Conservation (phyloP, 257 asterid genomes). For the Plantago elongata region DNA sequence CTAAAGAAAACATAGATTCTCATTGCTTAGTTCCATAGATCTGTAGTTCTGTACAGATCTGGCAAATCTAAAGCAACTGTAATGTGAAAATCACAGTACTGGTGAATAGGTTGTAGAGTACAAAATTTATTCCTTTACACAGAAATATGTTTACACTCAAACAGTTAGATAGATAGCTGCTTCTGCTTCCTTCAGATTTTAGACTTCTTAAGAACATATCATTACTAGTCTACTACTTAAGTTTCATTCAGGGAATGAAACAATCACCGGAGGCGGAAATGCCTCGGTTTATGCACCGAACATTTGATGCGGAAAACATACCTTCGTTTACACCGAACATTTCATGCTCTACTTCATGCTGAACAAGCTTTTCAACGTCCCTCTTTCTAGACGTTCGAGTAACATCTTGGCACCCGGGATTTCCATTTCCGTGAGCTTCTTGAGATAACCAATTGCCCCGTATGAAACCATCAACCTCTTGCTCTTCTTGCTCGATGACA, state of each 20-base stretch:
- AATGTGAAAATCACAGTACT: no score
- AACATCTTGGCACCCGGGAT: conserved; percentile 65
- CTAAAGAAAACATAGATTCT: no score
- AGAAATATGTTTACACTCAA: conserved; percentile 22
- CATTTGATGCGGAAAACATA: no score
- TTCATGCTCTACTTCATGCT: conserved; percentile 40
- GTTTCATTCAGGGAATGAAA: conserved; percentile 59
- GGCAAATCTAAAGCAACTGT: no score
- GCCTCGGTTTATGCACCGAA: no score
- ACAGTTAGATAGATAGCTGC: not conserved
- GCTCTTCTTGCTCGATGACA: conserved; percentile 72
- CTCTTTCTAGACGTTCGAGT: conserved; percentile 66
- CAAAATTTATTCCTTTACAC: conserved; percentile 25
- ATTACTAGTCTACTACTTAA: conserved; percentile 13
- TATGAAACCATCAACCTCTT: conserved; percentile 83
- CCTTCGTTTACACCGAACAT: no score
- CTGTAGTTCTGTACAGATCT: no score
- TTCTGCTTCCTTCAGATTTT: conserved; percentile 2
- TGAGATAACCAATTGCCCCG: conserved; percentile 83
- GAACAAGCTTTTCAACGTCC: conserved; percentile 63
- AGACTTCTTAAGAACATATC: not conserved
- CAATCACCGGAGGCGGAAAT: conserved; percentile 19
- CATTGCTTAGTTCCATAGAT: no score
- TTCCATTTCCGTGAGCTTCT: conserved; percentile 70
- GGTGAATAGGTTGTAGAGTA: not conserved